Evolutionary conservation across 805 yeast species (phyloP), one percentile per base, ranked within the genome.

Genomic region (Candida silvicultrix): DNA sequence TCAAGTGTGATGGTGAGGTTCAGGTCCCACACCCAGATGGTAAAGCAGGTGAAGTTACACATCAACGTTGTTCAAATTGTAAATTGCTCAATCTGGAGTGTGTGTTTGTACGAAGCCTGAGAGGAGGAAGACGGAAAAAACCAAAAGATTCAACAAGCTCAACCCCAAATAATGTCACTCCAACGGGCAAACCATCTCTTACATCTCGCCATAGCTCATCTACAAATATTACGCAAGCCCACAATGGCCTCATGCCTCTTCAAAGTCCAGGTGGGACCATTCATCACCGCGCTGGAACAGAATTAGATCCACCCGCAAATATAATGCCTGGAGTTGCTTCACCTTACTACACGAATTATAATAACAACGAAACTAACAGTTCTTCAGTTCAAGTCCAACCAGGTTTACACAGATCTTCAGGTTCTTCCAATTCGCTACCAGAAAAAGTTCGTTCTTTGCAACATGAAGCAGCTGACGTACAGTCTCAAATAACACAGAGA

Each of bases 1-100:
- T 81, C 50, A 81, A 79, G 52, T 81, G 87, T 60, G 85, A 81
- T 52, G 86, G 86, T 14, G 85, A 79, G 52, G 56, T 68, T 15
- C 35, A 31, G 12, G 18, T 31, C 12, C 6, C 35, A 15, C 5
- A n/a, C 9, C 18, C 35, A 15, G 35, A 31, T 31, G 35, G 35
- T 3, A 31, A 31, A 15, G 7, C 40, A 42, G 53, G 54, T 45
- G 66, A 59, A 45, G 51, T 52, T 4, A 45, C 47, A 14, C 61
- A 58, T 28, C 49, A 53, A 12, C 55, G 60, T 9, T 80, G 85
- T 52, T 60, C 81, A 35, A 78, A 78, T 53, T 78, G 84, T 52
- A 62, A 65, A 43, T 45, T 66, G 3, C 55, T 73, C 16, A 75
- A 73, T 1, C 60, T 66, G 0, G 73, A 71, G 25, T 80, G 85